These are phyloP conservation scores for Suillus hirtellus DNA, from an alignment of 768 basidiomycete species.

Conservation along the genomic window DNA sequence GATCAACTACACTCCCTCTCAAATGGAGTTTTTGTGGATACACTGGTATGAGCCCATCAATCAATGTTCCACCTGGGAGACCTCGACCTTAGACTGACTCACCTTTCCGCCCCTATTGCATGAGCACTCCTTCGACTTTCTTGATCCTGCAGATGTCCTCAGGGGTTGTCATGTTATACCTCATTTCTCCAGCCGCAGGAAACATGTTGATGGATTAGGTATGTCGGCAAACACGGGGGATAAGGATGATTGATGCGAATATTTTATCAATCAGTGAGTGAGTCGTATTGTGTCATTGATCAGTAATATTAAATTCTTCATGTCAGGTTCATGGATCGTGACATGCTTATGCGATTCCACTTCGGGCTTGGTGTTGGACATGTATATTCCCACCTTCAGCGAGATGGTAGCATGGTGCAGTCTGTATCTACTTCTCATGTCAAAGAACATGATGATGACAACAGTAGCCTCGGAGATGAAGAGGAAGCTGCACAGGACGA, in stretches of 20 bases:
- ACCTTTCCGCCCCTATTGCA: neutral
- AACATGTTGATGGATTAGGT: neutral
- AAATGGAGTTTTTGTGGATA: slow-evolving; percentile 9
- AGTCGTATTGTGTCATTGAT: neutral
- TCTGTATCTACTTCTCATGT: too few species aligned
- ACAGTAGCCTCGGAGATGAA: neutral
- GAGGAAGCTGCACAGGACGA: neutral
- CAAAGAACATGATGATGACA: too few species aligned
- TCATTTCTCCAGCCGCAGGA: neutral
- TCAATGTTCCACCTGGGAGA: neutral
- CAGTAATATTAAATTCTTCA: neutral
- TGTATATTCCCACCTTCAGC: neutral
- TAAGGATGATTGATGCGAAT: neutral
- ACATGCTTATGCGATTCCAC: slow-evolving; percentile 6
- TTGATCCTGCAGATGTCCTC: slow-evolving; percentile 5
- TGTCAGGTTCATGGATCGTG: neutral
- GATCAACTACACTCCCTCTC: neutral
- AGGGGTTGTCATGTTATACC: slow-evolving; percentile 9
- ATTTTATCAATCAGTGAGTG: neutral
- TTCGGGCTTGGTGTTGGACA: neutral
- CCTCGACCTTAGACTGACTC: neutral
- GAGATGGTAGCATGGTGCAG: neutral
- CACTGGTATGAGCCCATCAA: slow-evolving; percentile 2
- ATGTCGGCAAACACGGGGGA: neutral
- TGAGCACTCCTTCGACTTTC: slow-evolving; percentile 1